Evolutionary conservation across 306 rosid species (phyloP), one percentile per base, ranked within the genome.

Genomic region (Urtica urens): DNA sequence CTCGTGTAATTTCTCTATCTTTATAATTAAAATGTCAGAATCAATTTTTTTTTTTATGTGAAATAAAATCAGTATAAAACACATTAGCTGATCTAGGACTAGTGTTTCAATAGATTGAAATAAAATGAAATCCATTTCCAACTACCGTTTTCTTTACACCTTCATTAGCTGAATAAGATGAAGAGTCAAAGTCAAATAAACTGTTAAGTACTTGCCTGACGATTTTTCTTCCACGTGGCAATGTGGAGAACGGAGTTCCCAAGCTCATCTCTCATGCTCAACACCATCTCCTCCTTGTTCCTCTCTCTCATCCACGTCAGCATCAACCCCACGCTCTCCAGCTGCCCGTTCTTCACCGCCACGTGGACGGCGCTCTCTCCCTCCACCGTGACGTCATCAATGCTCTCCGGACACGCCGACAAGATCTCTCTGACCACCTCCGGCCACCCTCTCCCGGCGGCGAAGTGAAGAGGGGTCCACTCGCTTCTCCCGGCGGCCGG

Each of bases 391-490:
- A 61, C 63, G 19, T 60, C 68, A 21, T 49, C 68, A 33, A 61
- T 6, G 22, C 68, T 31, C 38, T 61, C 68, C 3, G 73, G 73
- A 35, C 63, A 68, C 35, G 64, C 51, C 54, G 49, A 8, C 3
- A 68, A 35, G 43, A 68, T 49, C 17, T 68, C 68, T 48, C 25
- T 11, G 2, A 60, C 37, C 6, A 68, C 22, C 25, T 68, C 68
- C 1, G 8, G 35, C 55, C 64, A 38, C 6, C 73, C 73, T 41
- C 41, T 61, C 10, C 56, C 44, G 1, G 68, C 73, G 35, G 68
- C 73, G 34, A 30, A 56, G 28, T 68, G 73, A 55, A 68, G 68
- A 27, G 68, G 64, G 45, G 64, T 68, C 68, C 59, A 54, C n/a
- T 26, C 21, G 17, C 55, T 49, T 28, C 54, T 68, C 44, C 68